Base-by-base conservation (phyloP, 2,329 filamentous ascomycete genomes). In the Mollisia scopiformis region DNA sequence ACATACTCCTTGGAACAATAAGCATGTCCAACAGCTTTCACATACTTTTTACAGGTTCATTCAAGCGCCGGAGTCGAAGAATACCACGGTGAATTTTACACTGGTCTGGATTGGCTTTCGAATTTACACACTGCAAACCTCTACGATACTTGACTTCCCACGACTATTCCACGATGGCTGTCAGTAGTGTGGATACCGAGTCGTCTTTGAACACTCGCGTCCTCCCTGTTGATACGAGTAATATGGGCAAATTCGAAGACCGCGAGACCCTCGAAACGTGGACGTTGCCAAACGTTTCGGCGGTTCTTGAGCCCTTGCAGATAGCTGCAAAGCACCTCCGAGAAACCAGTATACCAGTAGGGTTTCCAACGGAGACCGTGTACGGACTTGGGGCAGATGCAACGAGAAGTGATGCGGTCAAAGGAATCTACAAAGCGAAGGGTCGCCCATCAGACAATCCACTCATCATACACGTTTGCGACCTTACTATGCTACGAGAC, bases 381-480 rank as follows among this genome's bases (percentile, higher is more conserved):
- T 99, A 99, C 74, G 95, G 95, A 0, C 83, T 99, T 7, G 95
- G 93, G n/a, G 95, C 95, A 14, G 95, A 98, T 78, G 95, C 95
- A 11, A 98, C 93, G 27, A 86, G 92, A 69, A 92, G 88, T 70
- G 81, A 79, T 25, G 90, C 94, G 1, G 94, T 98, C 6, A 87
- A 84, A 71, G 93, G 93, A n/a, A 99, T 99, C 67, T 99, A 95
- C 75, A 82, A 86, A 23, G 93, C 92, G 55, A 99, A 99, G 78
- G 90, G 92, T 58, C 81, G 95, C 58, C 95, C 95, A 3, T 90
- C 90, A 6, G 95, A 99, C 73, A 99, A 99, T 74, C 95, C 95
- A 19, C 84, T 99, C 61, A 99, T 99, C 68, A 88, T 97, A 25
- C 95, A 99, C 75, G 82, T 98, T 57, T 88, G 89, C 69, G 95